These are phyloP conservation scores for Cyanidiococcus yangmingshanensis DNA, from an alignment of 23 red algal genomes.

Conservation along the genomic window DNA sequence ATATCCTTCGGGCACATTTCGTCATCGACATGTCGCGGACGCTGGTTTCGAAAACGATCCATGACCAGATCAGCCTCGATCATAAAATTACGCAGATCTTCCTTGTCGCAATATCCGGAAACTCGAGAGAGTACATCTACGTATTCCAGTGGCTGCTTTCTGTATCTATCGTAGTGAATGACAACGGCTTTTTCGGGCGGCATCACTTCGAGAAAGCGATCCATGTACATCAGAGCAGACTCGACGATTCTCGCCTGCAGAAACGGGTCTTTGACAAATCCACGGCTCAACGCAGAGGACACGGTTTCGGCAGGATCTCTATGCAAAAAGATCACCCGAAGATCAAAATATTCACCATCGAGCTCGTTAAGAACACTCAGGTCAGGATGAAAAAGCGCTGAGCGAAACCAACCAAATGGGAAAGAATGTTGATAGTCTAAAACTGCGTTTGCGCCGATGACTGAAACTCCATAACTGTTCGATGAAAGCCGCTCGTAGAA, in stretches of 20 bases:
- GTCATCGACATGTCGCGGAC: not conserved
- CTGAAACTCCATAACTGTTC: conserved; percentile 9
- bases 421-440: conserved; percentile 18
- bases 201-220: not conserved
- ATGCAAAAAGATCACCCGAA: conserved; percentile 5
- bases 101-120: not conserved
- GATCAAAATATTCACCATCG: not conserved
- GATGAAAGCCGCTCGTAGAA: not conserved
- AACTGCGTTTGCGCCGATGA: not conserved
- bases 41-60: not conserved
- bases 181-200: conserved; percentile 2
- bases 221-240: conserved; percentile 16
- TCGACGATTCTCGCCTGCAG: conserved; percentile 18
- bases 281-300: not conserved
- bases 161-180: not conserved
- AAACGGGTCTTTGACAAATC: conserved; percentile 13
- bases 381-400: conserved; percentile 12
- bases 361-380: not conserved
- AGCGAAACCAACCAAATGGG: conserved; percentile 11
- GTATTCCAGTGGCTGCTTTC: not conserved
- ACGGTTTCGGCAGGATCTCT: not conserved
- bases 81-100: not conserved
- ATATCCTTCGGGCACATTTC: not conserved
- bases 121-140: not conserved
- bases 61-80: not conserved